Conservation (phyloP, 148 eudicot species). For the Rhododendron simsii region DNA sequence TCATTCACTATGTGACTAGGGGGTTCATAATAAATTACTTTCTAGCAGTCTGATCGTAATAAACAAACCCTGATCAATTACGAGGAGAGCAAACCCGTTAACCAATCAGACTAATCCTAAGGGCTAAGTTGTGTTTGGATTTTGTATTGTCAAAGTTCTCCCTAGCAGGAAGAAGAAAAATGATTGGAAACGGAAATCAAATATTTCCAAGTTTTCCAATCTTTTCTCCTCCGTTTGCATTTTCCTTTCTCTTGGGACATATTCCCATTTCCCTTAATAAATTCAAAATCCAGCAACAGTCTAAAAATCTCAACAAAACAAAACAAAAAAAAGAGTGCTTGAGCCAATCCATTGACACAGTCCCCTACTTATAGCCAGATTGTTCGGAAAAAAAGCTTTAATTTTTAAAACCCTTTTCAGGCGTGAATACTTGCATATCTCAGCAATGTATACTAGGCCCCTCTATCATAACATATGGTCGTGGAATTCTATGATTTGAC, state of each 20-base stretch:
- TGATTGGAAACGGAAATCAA: not conserved
- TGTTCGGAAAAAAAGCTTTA: not conserved
- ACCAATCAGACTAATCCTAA: too few species aligned
- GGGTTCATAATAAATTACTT: too few species aligned
- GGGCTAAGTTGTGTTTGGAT: not conserved
- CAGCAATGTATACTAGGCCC: not conserved
- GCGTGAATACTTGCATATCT: not conserved
- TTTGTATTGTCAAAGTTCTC: not conserved
- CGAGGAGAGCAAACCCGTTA: too few species aligned
- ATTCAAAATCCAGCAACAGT: not conserved
- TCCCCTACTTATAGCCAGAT: not conserved
- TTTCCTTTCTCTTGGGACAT: not conserved
- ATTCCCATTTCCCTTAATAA: not conserved
- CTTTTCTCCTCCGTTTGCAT: not conserved
- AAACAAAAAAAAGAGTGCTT: not conserved
- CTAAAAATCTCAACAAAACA: not conserved
- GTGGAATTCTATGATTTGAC: not conserved
- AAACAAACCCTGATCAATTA: too few species aligned
- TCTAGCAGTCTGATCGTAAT: too few species aligned
- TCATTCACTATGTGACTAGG: too few species aligned
- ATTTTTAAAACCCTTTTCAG: not conserved
- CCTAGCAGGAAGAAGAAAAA: not conserved
- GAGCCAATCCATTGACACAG: conserved; percentile 4
- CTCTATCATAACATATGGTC: not conserved
- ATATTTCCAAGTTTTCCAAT: not conserved